These are phyloP conservation scores for Pleurostoma richardsiae DNA, from an alignment of 2,329 filamentous ascomycete species.

Conservation along the genomic window DNA sequence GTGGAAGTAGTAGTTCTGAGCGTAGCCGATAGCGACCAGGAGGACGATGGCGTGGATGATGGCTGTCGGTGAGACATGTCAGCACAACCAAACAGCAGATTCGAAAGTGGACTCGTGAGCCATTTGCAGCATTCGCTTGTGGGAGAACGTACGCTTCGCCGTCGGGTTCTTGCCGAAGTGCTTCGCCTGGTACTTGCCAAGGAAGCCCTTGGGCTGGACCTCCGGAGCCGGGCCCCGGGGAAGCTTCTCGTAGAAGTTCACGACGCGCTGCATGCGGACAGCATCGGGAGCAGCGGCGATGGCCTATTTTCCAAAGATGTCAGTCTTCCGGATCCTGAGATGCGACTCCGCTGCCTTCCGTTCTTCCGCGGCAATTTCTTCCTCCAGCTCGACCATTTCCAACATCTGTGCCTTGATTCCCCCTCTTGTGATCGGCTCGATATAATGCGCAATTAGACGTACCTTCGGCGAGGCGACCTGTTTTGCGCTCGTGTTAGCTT, in stretches of 20 bases:
- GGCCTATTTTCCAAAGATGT: slow-evolving; percentile 49
- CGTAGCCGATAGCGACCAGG: slow-evolving; percentile 80
- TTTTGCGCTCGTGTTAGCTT: slow-evolving; percentile 9
- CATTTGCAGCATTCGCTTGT: background rate
- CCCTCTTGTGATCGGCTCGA: background rate
- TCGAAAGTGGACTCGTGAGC: background rate
- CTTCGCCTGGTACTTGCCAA: slow-evolving; percentile 82
- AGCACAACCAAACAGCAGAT: slow-evolving; percentile 13
- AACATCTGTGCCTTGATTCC: background rate
- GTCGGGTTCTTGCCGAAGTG: slow-evolving; percentile 96
- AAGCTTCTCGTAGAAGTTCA: slow-evolving; percentile 98
- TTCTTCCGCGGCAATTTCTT: too few relatives aligned
- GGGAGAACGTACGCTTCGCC: slow-evolving; percentile 70
- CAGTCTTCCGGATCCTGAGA: too few relatives aligned
- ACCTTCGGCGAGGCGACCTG: slow-evolving; percentile 82
- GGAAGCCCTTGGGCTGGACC: slow-evolving; percentile 72
- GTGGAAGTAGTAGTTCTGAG: slow-evolving; percentile 99
- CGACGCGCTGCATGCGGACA: slow-evolving; percentile 94
- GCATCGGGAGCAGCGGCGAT: slow-evolving; percentile 95
- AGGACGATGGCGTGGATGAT: slow-evolving; percentile 80
- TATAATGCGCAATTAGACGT: slow-evolving; percentile 34
- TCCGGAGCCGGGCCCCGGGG: slow-evolving; percentile 87
- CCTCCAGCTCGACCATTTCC: too few relatives aligned
- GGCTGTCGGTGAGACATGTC: slow-evolving; percentile 47
- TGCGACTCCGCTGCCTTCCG: too few relatives aligned